A percentile compares a stretch with the other conserved stretches of the same genome.
These are phyloP conservation scores for Neocallimastix lanati DNA, from an alignment of 192 early-diverging fungal genomes.

Conservation along the genomic window DNA sequence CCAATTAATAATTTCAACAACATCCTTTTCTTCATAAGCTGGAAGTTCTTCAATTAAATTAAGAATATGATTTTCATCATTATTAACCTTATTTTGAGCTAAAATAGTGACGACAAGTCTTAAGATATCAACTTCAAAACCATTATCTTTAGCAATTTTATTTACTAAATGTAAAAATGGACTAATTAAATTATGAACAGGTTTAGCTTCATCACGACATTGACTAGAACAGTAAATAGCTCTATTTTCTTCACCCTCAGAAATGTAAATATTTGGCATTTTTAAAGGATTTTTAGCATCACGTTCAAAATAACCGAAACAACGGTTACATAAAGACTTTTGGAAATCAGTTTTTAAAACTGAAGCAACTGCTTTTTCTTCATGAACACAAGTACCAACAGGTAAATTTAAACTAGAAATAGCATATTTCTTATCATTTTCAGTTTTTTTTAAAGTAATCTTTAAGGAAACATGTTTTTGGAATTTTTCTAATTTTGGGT, in stretches of 20 bases:
- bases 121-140: neutral
- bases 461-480: neutral
- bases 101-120: neutral
- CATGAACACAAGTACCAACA: neutral
- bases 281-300: neutral
- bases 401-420: neutral
- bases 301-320: neutral
- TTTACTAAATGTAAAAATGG: neutral
- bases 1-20: neutral
- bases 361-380: neutral
- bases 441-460: neutral
- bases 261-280: neutral
- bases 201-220: neutral
- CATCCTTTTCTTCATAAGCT: neutral
- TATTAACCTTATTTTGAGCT: neutral
- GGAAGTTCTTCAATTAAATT: neutral
- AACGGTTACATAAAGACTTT: neutral
- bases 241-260: neutral
- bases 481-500: neutral
- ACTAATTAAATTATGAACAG: neutral
- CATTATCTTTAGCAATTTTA: neutral
- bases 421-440: neutral
- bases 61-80: neutral
- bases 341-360: neutral
- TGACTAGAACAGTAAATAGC: neutral